Conservation (phyloP, 305 asterid genomes). For the Fraxinus velutina region DNA sequence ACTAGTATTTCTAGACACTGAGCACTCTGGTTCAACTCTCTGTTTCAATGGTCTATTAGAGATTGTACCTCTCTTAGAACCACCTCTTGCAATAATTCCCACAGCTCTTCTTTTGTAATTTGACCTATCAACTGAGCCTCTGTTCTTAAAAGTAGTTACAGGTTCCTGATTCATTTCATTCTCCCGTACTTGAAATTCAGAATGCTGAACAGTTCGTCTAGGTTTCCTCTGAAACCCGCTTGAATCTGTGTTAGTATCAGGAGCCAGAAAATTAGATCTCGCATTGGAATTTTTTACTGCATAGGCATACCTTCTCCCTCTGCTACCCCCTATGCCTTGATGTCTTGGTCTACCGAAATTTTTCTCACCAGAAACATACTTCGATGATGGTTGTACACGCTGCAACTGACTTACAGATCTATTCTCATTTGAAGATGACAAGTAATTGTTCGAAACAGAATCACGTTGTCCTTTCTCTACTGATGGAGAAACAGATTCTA, state of each 20-base stretch:
- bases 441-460: constrained; percentile 31
- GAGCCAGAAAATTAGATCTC: constrained; percentile 41
- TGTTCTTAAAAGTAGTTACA: constrained; percentile 34
- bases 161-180: constrained; percentile 55
- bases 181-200: constrained; percentile 78
- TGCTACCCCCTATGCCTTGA: constrained; percentile 52
- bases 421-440: constrained; percentile 37
- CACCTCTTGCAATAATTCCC: constrained; percentile 58
- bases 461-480: constrained; percentile 35
- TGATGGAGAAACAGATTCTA: constrained; percentile 36
- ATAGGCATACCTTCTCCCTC: constrained; percentile 67
- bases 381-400: constrained; percentile 33
- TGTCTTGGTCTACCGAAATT: constrained; percentile 41
- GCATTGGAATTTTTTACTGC: constrained; percentile 56
- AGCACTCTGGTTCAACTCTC: constrained; percentile 41
- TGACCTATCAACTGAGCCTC: constrained; percentile 43
- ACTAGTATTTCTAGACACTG: constrained; percentile 33
- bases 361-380: constrained; percentile 42
- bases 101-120: constrained; percentile 40
- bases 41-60: constrained; percentile 52
- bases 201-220: constrained; percentile 59
- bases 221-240: constrained; percentile 73
- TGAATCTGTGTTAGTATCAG: constrained; percentile 45
- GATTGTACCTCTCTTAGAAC: constrained; percentile 64
- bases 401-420: constrained; percentile 46